Conservation (phyloP, 768 basidiomycete genomes). For the Tricholoma sp. region DNA sequence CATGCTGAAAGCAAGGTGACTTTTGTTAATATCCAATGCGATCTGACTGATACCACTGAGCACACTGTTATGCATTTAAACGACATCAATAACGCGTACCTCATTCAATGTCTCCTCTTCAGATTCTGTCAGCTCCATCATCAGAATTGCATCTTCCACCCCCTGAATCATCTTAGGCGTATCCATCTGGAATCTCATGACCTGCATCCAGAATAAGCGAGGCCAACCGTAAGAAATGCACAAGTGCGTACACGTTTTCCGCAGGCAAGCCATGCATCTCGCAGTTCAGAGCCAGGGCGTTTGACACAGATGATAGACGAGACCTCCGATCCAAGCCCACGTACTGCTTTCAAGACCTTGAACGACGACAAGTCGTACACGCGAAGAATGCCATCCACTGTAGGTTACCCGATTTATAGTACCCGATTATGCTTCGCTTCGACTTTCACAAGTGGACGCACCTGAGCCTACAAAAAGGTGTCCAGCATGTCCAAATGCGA, state of each 20-base stretch:
- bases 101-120: conserved; percentile 65
- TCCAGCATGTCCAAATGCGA: conserved; percentile 43
- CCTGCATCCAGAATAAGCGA: conserved; percentile 15
- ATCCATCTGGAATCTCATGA: conserved; percentile 43
- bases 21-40: conserved; percentile 48
- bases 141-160: conserved; percentile 40
- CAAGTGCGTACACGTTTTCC: conserved; percentile 45
- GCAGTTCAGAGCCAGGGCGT: conserved; percentile 33
- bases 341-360: conserved; percentile 60
- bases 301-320: conserved; percentile 54
- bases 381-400: conserved; percentile 68
- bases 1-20: conserved; percentile 60
- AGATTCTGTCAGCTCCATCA: conserved; percentile 42
- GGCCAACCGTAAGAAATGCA: not conserved
- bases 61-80: not conserved
- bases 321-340: conserved; percentile 51
- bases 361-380: conserved; percentile 56
- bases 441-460: conserved; percentile 18
- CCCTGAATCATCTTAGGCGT: conserved; percentile 49
- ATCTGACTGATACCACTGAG: conserved; percentile 51
- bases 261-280: conserved; percentile 62
- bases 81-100: conserved; percentile 33
- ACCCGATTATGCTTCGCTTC: not conserved
- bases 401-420: not conserved
- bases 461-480: conserved; percentile 62